Base-by-base conservation (phyloP, 1,139 yeast species). In the Hemisphaericaspora xylofermentans region DNA sequence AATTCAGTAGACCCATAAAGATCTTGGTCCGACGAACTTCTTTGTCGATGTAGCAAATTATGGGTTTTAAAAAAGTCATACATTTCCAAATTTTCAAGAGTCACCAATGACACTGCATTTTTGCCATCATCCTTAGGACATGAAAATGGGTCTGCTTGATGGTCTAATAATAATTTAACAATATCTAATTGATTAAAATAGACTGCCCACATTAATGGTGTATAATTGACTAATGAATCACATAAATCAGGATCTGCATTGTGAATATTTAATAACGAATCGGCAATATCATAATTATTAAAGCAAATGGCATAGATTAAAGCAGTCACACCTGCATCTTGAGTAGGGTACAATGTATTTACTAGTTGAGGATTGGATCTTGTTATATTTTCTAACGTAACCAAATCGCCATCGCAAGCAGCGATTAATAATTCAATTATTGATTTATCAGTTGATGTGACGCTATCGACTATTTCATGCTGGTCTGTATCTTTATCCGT, bases 261-360 rank as follows among this genome's bases (percentile, higher is more conserved):
- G 41, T 62, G 64, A 31, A 50, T 51, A 13, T 50, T 39, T 27
- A 73, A 52, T 26, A 82, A 57, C 3, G 71, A 48, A 39, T 80
- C 83, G 1, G 68, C 74, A 18, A 74, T 59, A 6, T 62, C 69
- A 5, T 51, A 45, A 35, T 78, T 67, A 42, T 71, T 66, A 48
- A 78, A 78, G 41, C 78, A 76, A 19, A 79, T 66, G 10, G 83
- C 77, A 52, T 70, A 77, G 1, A 78, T 66, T 50, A 80, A 61
- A 1, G 82, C 75, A 0, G 77, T 65, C 3, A 71, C 61, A 0
- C 85, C 85, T 25, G 58, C 55, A 5, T 58, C 57, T 32, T 71
- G 73, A 6, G 51, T 47, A 3, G 74, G 74, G 42, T 54, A 64
- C 18, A 55, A 44, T 22, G 46, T 35, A 36, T 70, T 60, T n/a